Conservation (phyloP, 106 monocot genomes). For the Triglochin maritima region DNA sequence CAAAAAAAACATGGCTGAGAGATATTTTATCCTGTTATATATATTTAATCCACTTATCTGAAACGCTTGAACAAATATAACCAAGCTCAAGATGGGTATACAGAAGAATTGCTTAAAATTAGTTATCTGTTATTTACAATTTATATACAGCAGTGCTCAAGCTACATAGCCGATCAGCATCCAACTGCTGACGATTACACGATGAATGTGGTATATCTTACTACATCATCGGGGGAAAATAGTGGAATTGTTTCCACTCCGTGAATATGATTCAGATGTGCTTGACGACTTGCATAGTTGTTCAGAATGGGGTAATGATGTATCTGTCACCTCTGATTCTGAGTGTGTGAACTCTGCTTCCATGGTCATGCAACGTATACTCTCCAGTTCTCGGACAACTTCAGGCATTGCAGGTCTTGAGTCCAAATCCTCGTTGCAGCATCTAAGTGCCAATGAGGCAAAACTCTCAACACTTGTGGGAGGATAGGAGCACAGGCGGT, state of each 20-base stretch:
- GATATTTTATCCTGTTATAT: too few relatives aligned
- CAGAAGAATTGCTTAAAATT: too few relatives aligned
- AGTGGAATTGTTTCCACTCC: background rate
- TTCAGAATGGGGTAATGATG: background rate
- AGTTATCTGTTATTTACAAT: too few relatives aligned
- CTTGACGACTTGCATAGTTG: constrained; percentile 2
- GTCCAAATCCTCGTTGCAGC: constrained; percentile 34
- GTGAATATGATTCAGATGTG: background rate
- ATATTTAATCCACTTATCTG: too few relatives aligned
- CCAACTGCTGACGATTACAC: too few relatives aligned
- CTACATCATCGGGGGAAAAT: constrained; percentile 12
- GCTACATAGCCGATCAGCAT: too few relatives aligned
- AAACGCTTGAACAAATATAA: too few relatives aligned
- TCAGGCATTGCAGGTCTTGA: constrained; percentile 40
- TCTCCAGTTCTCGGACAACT: constrained; percentile 43
- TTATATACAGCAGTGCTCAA: too few relatives aligned
- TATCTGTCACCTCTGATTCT: constrained; percentile 7
- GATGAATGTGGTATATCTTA: background rate
- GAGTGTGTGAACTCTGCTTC: constrained; percentile 14
- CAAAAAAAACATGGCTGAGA: too few relatives aligned
- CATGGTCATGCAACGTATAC: constrained; percentile 19
- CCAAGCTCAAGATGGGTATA: too few relatives aligned
- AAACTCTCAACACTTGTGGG: constrained; percentile 32
- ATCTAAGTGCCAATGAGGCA: constrained; percentile 26
- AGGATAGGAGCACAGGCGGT: constrained; percentile 25